Evolutionary conservation across 2,329 filamentous ascomycete genomes (phyloP), one percentile per base, ranked within the genome.

Genomic region (Tolypocladium guangdongense): DNA sequence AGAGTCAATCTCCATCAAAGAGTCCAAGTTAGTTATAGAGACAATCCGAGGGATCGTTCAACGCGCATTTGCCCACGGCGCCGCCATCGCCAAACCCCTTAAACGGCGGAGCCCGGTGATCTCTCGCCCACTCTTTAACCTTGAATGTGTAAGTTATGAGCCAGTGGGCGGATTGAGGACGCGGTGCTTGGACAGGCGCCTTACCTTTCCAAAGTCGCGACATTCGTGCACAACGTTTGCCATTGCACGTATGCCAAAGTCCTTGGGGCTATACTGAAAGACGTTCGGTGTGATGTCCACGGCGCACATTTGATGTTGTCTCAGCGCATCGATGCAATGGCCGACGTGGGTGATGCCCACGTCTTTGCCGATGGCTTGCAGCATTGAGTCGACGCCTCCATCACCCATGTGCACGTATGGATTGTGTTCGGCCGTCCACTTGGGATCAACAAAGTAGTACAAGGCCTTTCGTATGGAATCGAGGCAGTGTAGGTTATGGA

Each of bases 401-500:
- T 41, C 38, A 11, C 14, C 10, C 38, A 41, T 20, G 10, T 20
- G n/a, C 38, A 22, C 22, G n/a, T 41, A 41, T 20, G 38, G 38
- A 7, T 41, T 41, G n/a, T 41, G n/a, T 18, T 36, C 12, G 16
- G n/a, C 6, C n/a, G 16, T 52, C 32, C 18, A 36, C 22, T 30
- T 52, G 12, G 16, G 50, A 33, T 48, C 45, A 7, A n/a, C 20
- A 27, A 48, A 48, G 27, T 32, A 32, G 24, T 48, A 30, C 7
- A 32, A 11, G n/a, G 24, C 24, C 27, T 30, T 48, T 48, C 50
- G 50, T 14, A 47, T 36, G 27, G 43, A 46, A 20, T 52, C 37
- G 12, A 52, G 38, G 41, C 50, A 52, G 30, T 52, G 39, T 3
- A 52, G 33, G 41, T 52, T 52, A 18, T 52, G 50, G 20, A 52